Evolutionary conservation across 2,329 filamentous ascomycete species (phyloP), one percentile per base, ranked within the genome.

Genomic region (Colletotrichum somersetense): DNA sequence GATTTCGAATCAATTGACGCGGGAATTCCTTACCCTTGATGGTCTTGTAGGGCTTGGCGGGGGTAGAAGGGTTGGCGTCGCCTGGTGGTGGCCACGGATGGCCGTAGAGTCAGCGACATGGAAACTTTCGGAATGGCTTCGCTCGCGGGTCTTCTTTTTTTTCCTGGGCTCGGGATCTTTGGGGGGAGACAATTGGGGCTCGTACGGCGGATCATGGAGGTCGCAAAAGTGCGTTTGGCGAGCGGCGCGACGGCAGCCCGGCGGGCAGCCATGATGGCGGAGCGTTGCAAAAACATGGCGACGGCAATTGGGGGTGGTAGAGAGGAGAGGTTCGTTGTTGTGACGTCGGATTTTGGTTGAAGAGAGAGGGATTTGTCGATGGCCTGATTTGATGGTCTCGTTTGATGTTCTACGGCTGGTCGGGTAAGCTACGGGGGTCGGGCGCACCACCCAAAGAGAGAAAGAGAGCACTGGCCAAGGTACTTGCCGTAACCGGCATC

Each of bases 271-370:
- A 87, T 83, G 76, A 89, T 79, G 81, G 86, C 89, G 79, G 89
- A 86, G 81, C 90, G 90, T 86, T 90, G 88, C 81, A 91, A 81
- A 78, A 91, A 89, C 90, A 92, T 91, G 79, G 78, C 81, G 81
- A 79, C 75, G 75, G 75, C 75, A 74, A 78, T 77, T 77, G 76
- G 75, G 56, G 71, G 59, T 67, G 50, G 50, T 55, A 64, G 71
- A 56, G 52, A 48, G 71, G 69, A 72, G 69, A 72, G 69, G 59
- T 74, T 73, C 50, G 63, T 68, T 62, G 64, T 66, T 62, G 62
- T 73, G 74, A 75, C 66, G 74, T 73, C 71, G 65, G 72, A 44
- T 62, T 64, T 71, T 71, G 74, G 67, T 52, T 75, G 66, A 72
- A 62, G 78, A 79, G 80, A 79, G 83, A 83, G 82, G 84, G 83